Base-by-base conservation (phyloP, 176 grass and related monocot genomes). In the Cocos nucifera region DNA sequence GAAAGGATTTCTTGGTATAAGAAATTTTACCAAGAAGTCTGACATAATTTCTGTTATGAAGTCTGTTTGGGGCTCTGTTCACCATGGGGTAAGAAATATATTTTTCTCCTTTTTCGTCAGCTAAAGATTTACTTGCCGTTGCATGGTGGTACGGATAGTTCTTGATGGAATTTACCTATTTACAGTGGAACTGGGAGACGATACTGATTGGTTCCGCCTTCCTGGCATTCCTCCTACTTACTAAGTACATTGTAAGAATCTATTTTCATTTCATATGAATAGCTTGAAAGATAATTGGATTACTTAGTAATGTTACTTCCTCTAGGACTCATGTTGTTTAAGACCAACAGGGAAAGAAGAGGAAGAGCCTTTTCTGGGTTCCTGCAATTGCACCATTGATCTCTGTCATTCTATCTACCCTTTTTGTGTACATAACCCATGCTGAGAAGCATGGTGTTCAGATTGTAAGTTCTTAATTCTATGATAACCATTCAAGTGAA, bases 101-200 rank as follows among this genome's bases (percentile, higher is more conserved):
- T 21, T 20, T 20, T 54, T 51, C 19, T 29, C 73, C 26, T 15
- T 14, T 21, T 7, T 29, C 15, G 12, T 9, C 12, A 30, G 17
- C 23, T 23, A 22, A 32, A 7, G 24, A 64, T 54, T 52, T 15
- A 18, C 17, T 44, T 1, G 2, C 14, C 10, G 10, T 44, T 44
- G 35, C 9, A 44, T 44, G 8, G 35, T 44, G 35, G 35, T 44
- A 44, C 2, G 8, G 9, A 44, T 44, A 44, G 35, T 44, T 44
- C 35, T 44, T 44, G 35, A 19, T 32, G 20, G 27, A 2, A 55
- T 61, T 19, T 67, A 50, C 71, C 16, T 29, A 57, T 66, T 72
- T 86, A 56, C 73, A 98, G 93, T 92, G 87, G 88, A 98, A 98
- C 59, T 98, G 93, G 93, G 79, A 88, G 69, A 92, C 93, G 32